Percentiles rank a stretch among this genome's conserved stretches.
phyloP scores from a whole-genome alignment of 495 filamentous ascomycete genomes.

The Lasiosphaeria hispida region DNA sequence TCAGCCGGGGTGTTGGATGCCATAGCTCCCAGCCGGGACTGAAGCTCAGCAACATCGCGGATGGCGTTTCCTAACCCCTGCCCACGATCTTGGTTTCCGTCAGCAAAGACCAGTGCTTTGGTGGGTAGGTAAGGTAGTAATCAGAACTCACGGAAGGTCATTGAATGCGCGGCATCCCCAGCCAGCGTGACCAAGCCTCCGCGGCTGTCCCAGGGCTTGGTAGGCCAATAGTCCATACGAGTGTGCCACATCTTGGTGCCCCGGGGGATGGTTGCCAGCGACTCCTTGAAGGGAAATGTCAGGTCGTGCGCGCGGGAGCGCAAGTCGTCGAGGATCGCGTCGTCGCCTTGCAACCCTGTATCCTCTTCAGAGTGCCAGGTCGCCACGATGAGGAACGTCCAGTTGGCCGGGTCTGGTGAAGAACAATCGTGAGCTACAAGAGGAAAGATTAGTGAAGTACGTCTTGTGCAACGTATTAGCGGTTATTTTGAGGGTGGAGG shows the following conservation, averaged over 20 bases:
- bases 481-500: no score
- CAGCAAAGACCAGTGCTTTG: no score
- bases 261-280: slow-evolving; percentile 16
- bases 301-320: slow-evolving; percentile 9
- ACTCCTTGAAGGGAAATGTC: slow-evolving; percentile 22
- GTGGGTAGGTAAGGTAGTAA: neutral
- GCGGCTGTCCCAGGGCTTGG: slow-evolving; percentile 40
- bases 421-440: slow-evolving; percentile 21
- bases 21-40: slow-evolving; percentile 26
- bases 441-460: neutral
- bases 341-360: slow-evolving; percentile 8
- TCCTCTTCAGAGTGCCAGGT: slow-evolving; percentile 20
- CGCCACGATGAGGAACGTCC: slow-evolving; percentile 24
- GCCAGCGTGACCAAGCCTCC: slow-evolving; percentile 44
- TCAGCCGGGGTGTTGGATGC: slow-evolving; percentile 18
- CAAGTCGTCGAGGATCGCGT: slow-evolving; percentile 12
- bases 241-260: slow-evolving; percentile 21
- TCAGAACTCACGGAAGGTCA: slow-evolving; percentile 41
- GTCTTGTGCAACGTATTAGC: no score
- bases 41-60: slow-evolving; percentile 39
- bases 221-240: slow-evolving; percentile 27
- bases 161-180: slow-evolving; percentile 52
- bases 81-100: slow-evolving; percentile 38
- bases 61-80: slow-evolving; percentile 52
- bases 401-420: slow-evolving; percentile 20